A percentile compares a stretch with the other conserved stretches of the same genome.
phyloP scores from a whole-genome alignment of 129 eudicot genomes.

The Flaveria bidentis region DNA sequence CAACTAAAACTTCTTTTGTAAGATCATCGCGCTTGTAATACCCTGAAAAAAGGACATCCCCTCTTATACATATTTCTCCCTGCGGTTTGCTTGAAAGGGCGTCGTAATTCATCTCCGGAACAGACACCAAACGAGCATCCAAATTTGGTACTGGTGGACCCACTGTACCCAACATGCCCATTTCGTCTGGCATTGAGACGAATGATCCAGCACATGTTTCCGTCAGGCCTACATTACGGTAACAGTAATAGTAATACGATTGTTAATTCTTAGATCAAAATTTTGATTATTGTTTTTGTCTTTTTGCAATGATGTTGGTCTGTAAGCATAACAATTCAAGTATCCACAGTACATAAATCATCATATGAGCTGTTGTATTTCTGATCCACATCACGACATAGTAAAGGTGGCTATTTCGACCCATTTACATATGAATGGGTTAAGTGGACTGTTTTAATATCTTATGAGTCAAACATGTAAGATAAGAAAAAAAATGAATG shows the following conservation, averaged over 20 bases:
- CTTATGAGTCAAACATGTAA: not conserved
- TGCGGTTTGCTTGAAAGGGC: constrained; percentile 66
- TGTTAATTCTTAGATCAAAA: not conserved
- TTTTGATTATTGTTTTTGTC: not conserved
- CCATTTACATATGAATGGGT: not conserved
- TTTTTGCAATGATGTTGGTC: not conserved
- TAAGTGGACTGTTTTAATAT: not conserved
- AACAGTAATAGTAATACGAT: not conserved
- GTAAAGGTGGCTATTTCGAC: not conserved
- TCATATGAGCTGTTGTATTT: not conserved
- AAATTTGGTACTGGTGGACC: constrained; percentile 80
- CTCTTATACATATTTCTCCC: constrained; percentile 74
- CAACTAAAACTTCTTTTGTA: constrained; percentile 68
- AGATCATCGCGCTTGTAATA: constrained; percentile 80
- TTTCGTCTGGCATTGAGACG: constrained; percentile 63
- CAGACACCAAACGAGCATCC: constrained; percentile 76
- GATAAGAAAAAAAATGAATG: not conserved
- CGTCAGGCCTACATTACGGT: constrained; percentile 55
- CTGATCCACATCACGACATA: not conserved
- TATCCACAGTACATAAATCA: not conserved
- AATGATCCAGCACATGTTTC: constrained; percentile 86
- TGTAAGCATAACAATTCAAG: not conserved
- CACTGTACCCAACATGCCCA: constrained; percentile 72
- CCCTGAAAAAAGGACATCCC: constrained; percentile 71
- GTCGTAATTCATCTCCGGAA: constrained; percentile 82